Conservation (phyloP, 805 yeast species). For the Ogataea thermomethanolica region DNA sequence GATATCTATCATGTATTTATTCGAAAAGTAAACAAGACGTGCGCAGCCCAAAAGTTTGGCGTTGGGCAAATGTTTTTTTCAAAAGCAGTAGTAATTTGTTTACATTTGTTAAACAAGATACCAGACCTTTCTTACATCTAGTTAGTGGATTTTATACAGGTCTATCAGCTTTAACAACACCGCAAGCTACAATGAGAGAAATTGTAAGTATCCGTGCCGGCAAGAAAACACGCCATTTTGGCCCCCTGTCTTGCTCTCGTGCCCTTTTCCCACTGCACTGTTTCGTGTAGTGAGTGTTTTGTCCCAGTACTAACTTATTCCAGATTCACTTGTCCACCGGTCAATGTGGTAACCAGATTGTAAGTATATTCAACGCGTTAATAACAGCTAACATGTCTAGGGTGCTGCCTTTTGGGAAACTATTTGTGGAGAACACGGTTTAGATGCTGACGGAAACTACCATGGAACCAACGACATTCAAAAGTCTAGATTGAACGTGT, state of each 20-base stretch:
- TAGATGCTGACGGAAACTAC: slow-evolving; percentile 71
- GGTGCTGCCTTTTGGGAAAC: slow-evolving; percentile 96
- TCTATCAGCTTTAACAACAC: slow-evolving; percentile 6
- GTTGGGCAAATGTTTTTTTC: slow-evolving; percentile 17
- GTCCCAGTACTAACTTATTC: slow-evolving; percentile 19
- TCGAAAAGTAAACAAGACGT: slow-evolving; percentile 19
- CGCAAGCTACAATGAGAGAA: slow-evolving; percentile 28
- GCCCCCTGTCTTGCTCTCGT: not conserved
- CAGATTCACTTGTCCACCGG: slow-evolving; percentile 95
- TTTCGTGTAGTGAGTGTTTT: slow-evolving; percentile 3
- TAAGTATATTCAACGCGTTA: slow-evolving; percentile 35
- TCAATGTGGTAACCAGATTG: slow-evolving; percentile 98
- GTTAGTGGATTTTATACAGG: not conserved
- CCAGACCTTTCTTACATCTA: slow-evolving; percentile 1
- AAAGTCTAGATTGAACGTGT: slow-evolving; percentile 61
- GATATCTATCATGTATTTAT: slow-evolving; percentile 1
- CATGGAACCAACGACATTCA: slow-evolving; percentile 56
- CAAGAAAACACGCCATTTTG: too few relatives aligned
- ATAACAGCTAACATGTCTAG: slow-evolving; percentile 31
- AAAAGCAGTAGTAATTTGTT: slow-evolving; percentile 13
- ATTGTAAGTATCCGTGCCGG: slow-evolving; percentile 24
- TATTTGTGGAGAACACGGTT: slow-evolving; percentile 83
- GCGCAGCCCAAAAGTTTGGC: slow-evolving; percentile 18
- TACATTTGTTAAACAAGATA: slow-evolving; percentile 20
- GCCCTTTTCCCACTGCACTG: not conserved